A percentile compares a stretch with the other conserved stretches of the same genome.
Conservation (phyloP, 2,329 filamentous ascomycete species). For the Talaromyces sp. region DNA sequence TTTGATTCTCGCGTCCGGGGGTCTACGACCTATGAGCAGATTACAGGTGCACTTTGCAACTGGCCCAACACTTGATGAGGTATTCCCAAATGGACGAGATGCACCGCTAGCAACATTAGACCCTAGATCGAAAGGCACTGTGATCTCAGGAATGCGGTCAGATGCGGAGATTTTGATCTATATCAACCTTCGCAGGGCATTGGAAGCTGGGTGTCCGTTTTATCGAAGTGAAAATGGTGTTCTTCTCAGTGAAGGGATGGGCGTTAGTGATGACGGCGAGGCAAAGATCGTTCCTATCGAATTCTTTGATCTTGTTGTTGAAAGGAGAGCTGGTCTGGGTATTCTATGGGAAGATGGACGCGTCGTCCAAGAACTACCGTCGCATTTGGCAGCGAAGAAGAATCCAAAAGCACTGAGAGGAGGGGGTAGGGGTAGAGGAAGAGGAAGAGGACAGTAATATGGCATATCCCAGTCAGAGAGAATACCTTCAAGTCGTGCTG, state of each 20-base stretch:
- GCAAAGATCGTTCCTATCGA: constrained; percentile 60
- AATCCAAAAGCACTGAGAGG: constrained; percentile 26
- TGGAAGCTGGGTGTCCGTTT: constrained; percentile 64
- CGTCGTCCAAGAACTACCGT: constrained; percentile 49
- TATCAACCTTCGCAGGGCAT: constrained; percentile 65
- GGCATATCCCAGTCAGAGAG: not conserved
- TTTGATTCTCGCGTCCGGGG: constrained; percentile 70
- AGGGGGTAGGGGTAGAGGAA: constrained; percentile 25
- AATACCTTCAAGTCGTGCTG: not conserved
- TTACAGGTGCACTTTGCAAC: constrained; percentile 89
- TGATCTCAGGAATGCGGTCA: constrained; percentile 76
- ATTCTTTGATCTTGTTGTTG: constrained; percentile 69
- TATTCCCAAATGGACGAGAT: constrained; percentile 28
- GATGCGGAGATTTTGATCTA: constrained; percentile 76
- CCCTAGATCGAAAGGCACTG: constrained; percentile 34
- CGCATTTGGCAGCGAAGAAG: constrained; percentile 39
- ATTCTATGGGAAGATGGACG: constrained; percentile 64
- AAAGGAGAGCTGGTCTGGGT: constrained; percentile 69
- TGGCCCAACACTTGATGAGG: constrained; percentile 56
- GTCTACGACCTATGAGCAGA: constrained; percentile 73
- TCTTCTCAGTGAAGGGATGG: constrained; percentile 56
- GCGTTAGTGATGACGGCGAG: constrained; percentile 45
- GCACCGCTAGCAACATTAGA: constrained; percentile 22
- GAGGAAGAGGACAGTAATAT: constrained; percentile 6
- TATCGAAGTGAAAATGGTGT: constrained; percentile 78